Evolutionary conservation across 1,284 basidiomycete genomes (phyloP).

Genomic region (Stereum hirsutum): DNA sequence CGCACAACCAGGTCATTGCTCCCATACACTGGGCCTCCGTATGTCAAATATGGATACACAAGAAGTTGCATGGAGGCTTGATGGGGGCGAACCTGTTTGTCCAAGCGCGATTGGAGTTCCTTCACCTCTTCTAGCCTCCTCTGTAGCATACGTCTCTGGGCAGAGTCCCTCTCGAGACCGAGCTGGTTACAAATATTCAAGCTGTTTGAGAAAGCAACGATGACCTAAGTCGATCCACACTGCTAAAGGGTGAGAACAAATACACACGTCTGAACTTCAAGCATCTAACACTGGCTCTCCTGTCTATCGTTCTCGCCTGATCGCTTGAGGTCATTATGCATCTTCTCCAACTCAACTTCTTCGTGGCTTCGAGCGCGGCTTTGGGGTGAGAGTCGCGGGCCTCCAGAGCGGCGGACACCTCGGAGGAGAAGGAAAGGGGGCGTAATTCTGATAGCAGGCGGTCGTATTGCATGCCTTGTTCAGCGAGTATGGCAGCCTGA

Average conservation of each 20-base stretch:
- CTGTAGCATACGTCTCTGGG: conserved; percentile 64
- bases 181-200: conserved; percentile 71
- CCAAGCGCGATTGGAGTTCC: conserved; percentile 67
- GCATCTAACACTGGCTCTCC: conserved; percentile 71
- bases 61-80: too few species aligned
- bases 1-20: too few species aligned
- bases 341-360: conserved; percentile 68
- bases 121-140: conserved; percentile 77
- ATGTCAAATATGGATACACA: too few species aligned
- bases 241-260: background rate
- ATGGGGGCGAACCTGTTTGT: conserved; percentile 63
- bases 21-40: too few species aligned
- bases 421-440: conserved; percentile 71
- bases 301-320: conserved; percentile 77
- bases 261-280: conserved; percentile 72
- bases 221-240: background rate
- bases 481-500: conserved; percentile 80
- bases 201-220: conserved; percentile 29
- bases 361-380: conserved; percentile 45
- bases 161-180: conserved; percentile 72
- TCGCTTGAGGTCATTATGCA: conserved; percentile 82
- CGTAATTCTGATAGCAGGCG: conserved; percentile 69
- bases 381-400: conserved; percentile 52
- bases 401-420: conserved; percentile 66
- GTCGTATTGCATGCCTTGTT: conserved; percentile 82